Percentiles rank a stretch among this genome's conserved stretches.
These are phyloP conservation scores for Collybiopsis confluens DNA, from an alignment of 768 basidiomycete genomes.

Conservation along the genomic window DNA sequence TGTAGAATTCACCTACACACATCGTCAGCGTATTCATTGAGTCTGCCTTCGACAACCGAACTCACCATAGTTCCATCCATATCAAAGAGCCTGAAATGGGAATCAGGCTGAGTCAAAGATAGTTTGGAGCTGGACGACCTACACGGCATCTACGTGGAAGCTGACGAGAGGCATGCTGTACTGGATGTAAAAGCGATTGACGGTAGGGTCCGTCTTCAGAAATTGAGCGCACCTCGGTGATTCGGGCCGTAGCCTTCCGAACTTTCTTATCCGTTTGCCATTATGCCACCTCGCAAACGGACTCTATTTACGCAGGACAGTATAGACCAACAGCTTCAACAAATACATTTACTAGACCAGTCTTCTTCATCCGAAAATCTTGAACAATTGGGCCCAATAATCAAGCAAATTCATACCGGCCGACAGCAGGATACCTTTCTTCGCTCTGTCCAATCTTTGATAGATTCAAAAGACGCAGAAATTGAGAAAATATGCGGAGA, in stretches of 20 bases:
- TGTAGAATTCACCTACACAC: constrained; percentile 82
- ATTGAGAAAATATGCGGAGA: constrained; percentile 95
- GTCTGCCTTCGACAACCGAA: no score
- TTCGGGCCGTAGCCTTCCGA: no score
- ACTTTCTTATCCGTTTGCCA: neutral
- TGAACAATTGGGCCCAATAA: constrained; percentile 91
- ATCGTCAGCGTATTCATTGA: no score
- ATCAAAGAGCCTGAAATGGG: constrained; percentile 56
- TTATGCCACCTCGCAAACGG: constrained; percentile 76
- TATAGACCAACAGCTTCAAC: constrained; percentile 87
- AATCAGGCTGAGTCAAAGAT: neutral
- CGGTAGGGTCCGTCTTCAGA: no score
- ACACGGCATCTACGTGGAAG: constrained; percentile 37
- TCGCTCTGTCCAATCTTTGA: constrained; percentile 78
- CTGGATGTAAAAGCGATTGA: neutral
- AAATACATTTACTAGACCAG: constrained; percentile 84
- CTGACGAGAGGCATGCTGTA: constrained; percentile 27
- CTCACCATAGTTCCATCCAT: constrained; percentile 84
- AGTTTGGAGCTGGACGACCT: constrained; percentile 12
- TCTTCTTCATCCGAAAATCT: constrained; percentile 91
- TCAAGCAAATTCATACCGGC: constrained; percentile 88
- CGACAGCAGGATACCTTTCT: constrained; percentile 88
- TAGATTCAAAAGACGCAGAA: constrained; percentile 91
- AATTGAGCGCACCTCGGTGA: no score
- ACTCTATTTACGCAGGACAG: constrained; percentile 75